Evolutionary conservation across 2,329 filamentous ascomycete genomes (phyloP).

Genomic region (Aspergillus sp.): DNA sequence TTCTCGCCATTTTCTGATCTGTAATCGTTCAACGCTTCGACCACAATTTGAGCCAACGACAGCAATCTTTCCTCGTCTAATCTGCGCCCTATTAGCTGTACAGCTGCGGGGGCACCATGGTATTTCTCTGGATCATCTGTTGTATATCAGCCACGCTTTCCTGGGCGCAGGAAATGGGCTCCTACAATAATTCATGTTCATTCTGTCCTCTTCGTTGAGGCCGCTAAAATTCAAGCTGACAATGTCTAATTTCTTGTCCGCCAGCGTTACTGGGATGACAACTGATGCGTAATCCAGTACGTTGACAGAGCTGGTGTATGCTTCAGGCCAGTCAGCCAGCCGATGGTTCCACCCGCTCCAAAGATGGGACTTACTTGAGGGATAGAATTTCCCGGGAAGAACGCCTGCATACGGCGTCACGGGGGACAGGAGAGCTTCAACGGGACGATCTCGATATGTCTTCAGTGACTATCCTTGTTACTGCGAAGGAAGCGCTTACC

Average conservation of each 20-base stretch:
- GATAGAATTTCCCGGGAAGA: conserved; percentile 4
- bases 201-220: background rate
- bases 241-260: conserved; percentile 4
- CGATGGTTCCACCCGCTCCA: background rate
- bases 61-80: conserved; percentile 9
- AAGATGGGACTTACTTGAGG: conserved; percentile 2
- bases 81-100: conserved; percentile 9
- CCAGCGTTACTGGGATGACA: conserved; percentile 7
- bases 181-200: conserved; percentile 7
- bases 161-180: background rate
- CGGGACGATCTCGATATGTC: conserved; percentile 1
- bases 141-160: background rate
- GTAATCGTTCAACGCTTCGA: conserved; percentile 8
- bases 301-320: conserved; percentile 7
- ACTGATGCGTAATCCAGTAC: conserved; percentile 8
- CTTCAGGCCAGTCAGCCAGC: conserved; percentile 1
- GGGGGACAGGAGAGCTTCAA: conserved; percentile 7
- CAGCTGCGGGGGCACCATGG: conserved; percentile 7
- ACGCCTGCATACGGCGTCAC: conserved; percentile 11
- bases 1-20: background rate
- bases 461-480: background rate
- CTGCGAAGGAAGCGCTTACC: background rate
- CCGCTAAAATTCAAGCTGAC: conserved; percentile 3
- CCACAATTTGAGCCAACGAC: conserved; percentile 7
- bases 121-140: conserved; percentile 7